Evolutionary conservation across 2,329 filamentous ascomycete genomes (phyloP).

Genomic region (Mycosphaerelloides madeirae): DNA sequence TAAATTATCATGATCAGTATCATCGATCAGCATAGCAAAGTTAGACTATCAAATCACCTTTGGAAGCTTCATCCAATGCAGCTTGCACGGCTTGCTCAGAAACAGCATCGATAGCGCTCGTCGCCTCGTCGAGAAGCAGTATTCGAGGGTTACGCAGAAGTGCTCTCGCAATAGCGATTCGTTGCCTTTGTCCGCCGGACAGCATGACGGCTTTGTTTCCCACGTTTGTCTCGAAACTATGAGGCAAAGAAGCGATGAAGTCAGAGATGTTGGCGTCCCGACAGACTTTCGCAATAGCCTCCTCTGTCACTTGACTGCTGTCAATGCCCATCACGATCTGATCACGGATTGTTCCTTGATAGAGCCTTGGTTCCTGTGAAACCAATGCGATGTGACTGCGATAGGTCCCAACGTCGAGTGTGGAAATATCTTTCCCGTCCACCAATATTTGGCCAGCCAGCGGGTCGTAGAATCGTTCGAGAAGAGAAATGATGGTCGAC

Average conservation of each 20-base stretch:
- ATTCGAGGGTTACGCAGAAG: constrained; percentile 28
- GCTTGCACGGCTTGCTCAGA: constrained; percentile 26
- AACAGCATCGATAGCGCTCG: constrained; percentile 26
- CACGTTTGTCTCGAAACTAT: constrained; percentile 20
- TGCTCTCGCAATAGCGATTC: constrained; percentile 28
- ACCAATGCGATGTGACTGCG: constrained; percentile 42
- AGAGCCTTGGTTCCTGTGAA: constrained; percentile 44
- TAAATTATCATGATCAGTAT: constrained; percentile 28
- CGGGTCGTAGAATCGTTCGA: constrained; percentile 46
- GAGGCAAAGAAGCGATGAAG: constrained; percentile 23
- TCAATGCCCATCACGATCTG: constrained; percentile 31
- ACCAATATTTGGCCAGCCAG: constrained; percentile 36
- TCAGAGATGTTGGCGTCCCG: constrained; percentile 18
- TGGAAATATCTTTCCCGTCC: constrained; percentile 55
- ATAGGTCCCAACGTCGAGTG: constrained; percentile 36
- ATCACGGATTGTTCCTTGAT: constrained; percentile 40
- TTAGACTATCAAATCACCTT: constrained; percentile 27
- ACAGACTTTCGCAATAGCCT: constrained; percentile 13
- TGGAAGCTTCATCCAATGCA: constrained; percentile 18
- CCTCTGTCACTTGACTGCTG: constrained; percentile 7
- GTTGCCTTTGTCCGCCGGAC: constrained; percentile 28
- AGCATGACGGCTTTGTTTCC: constrained; percentile 22
- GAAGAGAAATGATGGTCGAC: constrained; percentile 42
- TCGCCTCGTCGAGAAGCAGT: constrained; percentile 30
- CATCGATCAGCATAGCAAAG: constrained; percentile 36